Conservation (phyloP, 1,284 basidiomycete genomes). For the Ceratobasidium sp. region DNA sequence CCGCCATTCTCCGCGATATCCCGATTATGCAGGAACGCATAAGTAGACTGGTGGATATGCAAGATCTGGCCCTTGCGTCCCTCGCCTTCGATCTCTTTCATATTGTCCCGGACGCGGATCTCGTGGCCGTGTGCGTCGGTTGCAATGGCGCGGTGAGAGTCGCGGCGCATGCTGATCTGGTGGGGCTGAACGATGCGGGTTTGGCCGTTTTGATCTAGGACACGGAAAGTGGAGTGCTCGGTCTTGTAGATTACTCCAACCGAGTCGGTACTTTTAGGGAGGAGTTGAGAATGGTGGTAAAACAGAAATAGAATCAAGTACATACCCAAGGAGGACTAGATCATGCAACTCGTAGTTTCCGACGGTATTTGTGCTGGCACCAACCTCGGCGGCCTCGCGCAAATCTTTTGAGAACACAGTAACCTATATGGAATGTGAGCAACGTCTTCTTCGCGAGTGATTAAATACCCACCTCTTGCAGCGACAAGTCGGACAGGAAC, state of each 20-base stretch:
- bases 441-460: slow-evolving; percentile 21
- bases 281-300: slow-evolving; percentile 21
- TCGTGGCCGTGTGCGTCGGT: slow-evolving; percentile 90
- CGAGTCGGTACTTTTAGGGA: slow-evolving; percentile 76
- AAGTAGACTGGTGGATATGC: slow-evolving; percentile 95
- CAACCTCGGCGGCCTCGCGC: slow-evolving; percentile 96
- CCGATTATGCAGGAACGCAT: slow-evolving; percentile 93
- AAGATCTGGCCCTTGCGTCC: slow-evolving; percentile 95
- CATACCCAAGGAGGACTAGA: slow-evolving; percentile 94
- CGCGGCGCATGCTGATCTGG: slow-evolving; percentile 91
- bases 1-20: slow-evolving; percentile 92
- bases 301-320: slow-evolving; percentile 46
- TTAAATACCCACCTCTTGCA: slow-evolving; percentile 77
- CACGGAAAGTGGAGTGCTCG: slow-evolving; percentile 93
- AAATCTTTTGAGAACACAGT: slow-evolving; percentile 98
- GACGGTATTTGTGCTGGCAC: slow-evolving; percentile 86
- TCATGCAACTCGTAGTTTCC: slow-evolving; percentile 97
- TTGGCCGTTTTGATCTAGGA: slow-evolving; percentile 94
- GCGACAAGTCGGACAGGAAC: slow-evolving; percentile 96
- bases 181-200: slow-evolving; percentile 91
- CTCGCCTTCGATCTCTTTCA: slow-evolving; percentile 93
- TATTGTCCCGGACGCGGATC: slow-evolving; percentile 85
- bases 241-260: slow-evolving; percentile 98
- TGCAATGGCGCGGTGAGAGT: slow-evolving; percentile 86
- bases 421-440: slow-evolving; percentile 64